Evolutionary conservation across 441 rosid species (phyloP), one percentile per base, ranked within the genome.

Genomic region (Cnidoscolus chayamansa): DNA sequence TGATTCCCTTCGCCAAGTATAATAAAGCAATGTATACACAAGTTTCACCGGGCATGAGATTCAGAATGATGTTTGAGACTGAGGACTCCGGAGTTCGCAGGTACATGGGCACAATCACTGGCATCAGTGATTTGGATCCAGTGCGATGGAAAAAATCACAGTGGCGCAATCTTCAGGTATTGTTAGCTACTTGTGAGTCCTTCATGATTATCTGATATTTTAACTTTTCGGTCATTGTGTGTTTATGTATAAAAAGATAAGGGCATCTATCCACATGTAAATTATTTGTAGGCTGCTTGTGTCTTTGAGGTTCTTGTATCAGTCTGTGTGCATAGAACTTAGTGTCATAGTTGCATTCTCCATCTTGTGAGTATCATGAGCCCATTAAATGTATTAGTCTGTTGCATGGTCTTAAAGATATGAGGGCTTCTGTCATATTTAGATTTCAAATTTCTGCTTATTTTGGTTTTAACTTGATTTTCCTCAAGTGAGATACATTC

Each of bases 131-230:
- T 77, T 80, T 94, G 78, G 98, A 94, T 80, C 79, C 90, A 16
- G 85, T 89, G 66, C 77, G 99, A 74, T 94, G 97, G 99, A 94
- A 92, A 81, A 82, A 75, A 78, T 94, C 99, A 49, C 97, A 92
- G 75, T 92, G 98, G 99, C 94, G 99, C 70, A 94, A 88, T 84
- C 94, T 94, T 81, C 98, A 92, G 98, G 98, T 94, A 84, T 47
- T 67, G 43, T 71, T 67, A 49, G 50, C 45, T 47, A 40, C 63
- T 53, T 67, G 35, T 20, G 45, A 57, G 1, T 56, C 31, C 20
- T 59, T 49, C 1, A 19, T 31, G 25, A 51, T 69, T 16, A 40
- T 64, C n/a, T 3, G 59, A 35, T 37, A 8, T 10, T 49, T 10
- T 40, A 35, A 67, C 35, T 62, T 10, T 11, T 48, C 45, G 8